A percentile compares a stretch with the other conserved stretches of the same genome.
Evolutionary conservation across 352 stramenopile species (phyloP).

Genomic region (Halophytophthora batemanensis): DNA sequence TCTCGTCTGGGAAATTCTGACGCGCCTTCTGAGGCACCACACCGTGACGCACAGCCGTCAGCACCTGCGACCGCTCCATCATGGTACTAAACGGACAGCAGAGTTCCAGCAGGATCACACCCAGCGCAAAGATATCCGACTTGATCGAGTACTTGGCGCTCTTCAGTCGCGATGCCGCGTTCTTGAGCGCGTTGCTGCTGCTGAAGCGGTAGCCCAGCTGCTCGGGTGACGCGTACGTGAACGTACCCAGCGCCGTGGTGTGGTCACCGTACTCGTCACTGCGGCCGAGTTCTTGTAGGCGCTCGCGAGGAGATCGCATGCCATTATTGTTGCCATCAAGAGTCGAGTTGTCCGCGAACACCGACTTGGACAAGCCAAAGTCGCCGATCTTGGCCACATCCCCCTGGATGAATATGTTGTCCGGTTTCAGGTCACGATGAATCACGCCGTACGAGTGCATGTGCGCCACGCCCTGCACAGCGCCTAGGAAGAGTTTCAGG

Average conservation of each 20-base stretch:
- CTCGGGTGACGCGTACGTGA: conserved; percentile 86
- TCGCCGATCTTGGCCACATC: conserved; percentile 65
- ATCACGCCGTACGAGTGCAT: conserved; percentile 74
- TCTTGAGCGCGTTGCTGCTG: conserved; percentile 32
- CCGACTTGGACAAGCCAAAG: conserved; percentile 65
- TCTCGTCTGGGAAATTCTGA: conserved; percentile 62
- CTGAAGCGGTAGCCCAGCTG: conserved; percentile 68
- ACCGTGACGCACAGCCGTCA: conserved; percentile 72
- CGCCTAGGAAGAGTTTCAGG: conserved; percentile 57
- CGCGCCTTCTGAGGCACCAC: conserved; percentile 70
- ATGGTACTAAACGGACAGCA: conserved; percentile 81
- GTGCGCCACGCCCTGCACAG: conserved; percentile 68
- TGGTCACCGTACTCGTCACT: conserved; percentile 46
- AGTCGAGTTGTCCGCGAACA: conserved; percentile 30
- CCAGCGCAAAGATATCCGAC: conserved; percentile 83
- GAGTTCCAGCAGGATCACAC: conserved; percentile 81
- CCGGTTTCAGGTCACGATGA: conserved; percentile 71
- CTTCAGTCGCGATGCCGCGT: conserved; percentile 50
- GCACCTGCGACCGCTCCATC: conserved; percentile 84
- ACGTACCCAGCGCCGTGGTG: conserved; percentile 77
- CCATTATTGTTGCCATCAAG: conserved; percentile 9
- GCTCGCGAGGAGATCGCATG: conserved; percentile 15
- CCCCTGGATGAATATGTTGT: conserved; percentile 74
- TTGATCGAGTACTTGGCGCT: conserved; percentile 79
- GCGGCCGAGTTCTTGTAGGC: conserved; percentile 17